Conservation (phyloP, 345 rosid species). For the Aegle marmelos region DNA sequence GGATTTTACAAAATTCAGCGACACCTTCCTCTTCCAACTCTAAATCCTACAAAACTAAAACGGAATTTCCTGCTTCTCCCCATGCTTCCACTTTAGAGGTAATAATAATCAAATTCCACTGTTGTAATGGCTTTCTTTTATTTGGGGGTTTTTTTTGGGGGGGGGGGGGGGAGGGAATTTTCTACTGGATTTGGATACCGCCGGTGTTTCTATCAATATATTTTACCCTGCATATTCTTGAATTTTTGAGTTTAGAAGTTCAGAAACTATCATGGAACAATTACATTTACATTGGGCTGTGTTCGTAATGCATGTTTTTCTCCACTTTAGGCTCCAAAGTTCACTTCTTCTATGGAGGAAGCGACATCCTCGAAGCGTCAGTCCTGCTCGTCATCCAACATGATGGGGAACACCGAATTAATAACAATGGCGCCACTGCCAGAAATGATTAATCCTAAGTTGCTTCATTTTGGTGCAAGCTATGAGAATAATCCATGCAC, state of each 20-base stretch:
- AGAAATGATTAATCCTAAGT: slow-evolving; percentile 34
- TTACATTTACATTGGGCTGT: background rate
- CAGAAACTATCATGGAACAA: background rate
- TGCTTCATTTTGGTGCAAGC: slow-evolving; percentile 29
- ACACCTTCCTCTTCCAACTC: slow-evolving; percentile 40
- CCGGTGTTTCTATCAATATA: no score
- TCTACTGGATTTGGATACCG: no score
- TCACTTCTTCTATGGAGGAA: slow-evolving; percentile 39
- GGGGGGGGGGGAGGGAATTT: no score
- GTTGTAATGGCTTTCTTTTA: background rate
- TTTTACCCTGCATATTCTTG: no score
- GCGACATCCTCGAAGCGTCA: slow-evolving; percentile 26
- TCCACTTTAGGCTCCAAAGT: slow-evolving; percentile 28
- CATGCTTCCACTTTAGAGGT: slow-evolving; percentile 26
- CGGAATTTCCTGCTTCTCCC: slow-evolving; percentile 7
- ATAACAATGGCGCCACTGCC: slow-evolving; percentile 29
- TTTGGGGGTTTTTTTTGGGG: background rate
- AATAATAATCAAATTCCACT: background rate
- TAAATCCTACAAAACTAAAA: slow-evolving; percentile 20
- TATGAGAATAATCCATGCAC: slow-evolving; percentile 19
- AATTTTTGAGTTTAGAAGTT: background rate
- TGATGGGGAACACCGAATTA: slow-evolving; percentile 16
- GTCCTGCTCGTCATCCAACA: slow-evolving; percentile 30
- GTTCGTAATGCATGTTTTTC: background rate
- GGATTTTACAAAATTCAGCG: slow-evolving; percentile 56